Evolutionary conservation across 768 basidiomycete genomes (phyloP).

Genomic region (Pulveroboletus ravenelii): DNA sequence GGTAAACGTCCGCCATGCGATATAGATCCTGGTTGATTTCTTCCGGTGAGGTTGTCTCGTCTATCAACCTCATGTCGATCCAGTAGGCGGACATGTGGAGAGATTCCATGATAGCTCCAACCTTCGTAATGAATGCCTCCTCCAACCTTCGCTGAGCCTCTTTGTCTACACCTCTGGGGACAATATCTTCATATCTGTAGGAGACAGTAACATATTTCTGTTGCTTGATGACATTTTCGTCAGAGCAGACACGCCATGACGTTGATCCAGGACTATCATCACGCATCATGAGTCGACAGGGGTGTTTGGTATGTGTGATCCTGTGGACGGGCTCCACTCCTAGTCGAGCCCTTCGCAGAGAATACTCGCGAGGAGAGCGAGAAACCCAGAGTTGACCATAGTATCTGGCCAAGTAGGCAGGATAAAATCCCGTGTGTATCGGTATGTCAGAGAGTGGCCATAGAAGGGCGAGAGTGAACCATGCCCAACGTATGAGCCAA

Average conservation of each 20-base stretch:
- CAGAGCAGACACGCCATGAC: constrained; percentile 2
- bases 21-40: constrained; percentile 18
- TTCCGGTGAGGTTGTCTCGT: neutral
- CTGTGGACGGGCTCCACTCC: constrained; percentile 3
- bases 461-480: constrained; percentile 15
- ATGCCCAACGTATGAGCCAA: constrained; percentile 17
- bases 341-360: constrained; percentile 6
- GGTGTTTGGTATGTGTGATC: constrained; percentile 12
- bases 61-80: constrained; percentile 14
- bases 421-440: constrained; percentile 5
- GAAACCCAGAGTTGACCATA: constrained; percentile 23
- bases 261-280: neutral
- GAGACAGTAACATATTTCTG: constrained; percentile 19
- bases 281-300: constrained; percentile 16
- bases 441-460: constrained; percentile 10
- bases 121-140: constrained; percentile 1
- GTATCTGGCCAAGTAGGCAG: constrained; percentile 16
- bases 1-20: constrained; percentile 23
- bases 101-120: constrained; percentile 2
- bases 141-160: neutral
- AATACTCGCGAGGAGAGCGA: constrained; percentile 19
- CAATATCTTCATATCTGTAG: constrained; percentile 12
- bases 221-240: constrained; percentile 2
- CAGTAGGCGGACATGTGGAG: constrained; percentile 18
- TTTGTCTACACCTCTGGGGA: neutral